These are phyloP conservation scores for Serendipita sp. DNA, from an alignment of 768 basidiomycete genomes.

Conservation along the genomic window DNA sequence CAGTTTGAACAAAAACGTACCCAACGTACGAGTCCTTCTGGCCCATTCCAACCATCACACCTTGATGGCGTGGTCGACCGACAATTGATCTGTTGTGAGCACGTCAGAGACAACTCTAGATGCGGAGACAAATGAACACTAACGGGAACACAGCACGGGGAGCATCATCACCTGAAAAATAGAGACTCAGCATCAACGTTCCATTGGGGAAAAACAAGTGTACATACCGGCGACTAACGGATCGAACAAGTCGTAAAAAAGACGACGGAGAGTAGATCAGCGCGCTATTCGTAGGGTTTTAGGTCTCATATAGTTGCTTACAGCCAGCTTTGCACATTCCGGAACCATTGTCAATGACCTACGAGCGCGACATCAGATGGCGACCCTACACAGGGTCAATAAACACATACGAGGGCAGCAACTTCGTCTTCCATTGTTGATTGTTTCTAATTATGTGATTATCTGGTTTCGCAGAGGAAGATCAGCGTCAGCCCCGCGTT, in stretches of 20 bases:
- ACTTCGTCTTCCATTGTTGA: conserved; percentile 20
- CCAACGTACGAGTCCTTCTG: conserved; percentile 67
- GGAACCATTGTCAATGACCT: conserved; percentile 23
- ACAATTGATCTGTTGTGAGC: conserved; percentile 36
- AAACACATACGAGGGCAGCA: conserved; percentile 19
- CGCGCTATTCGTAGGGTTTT: neutral
- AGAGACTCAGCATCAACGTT: neutral
- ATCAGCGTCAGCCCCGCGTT: too few relatives aligned
- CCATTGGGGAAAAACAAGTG: neutral
- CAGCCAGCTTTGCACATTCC: conserved; percentile 40
- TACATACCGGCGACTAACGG: conserved; percentile 14
- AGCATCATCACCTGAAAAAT: conserved; percentile 31
- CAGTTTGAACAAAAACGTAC: conserved; percentile 20
- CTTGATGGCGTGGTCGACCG: conserved; percentile 56
- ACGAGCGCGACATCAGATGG: neutral
- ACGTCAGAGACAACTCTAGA: neutral
- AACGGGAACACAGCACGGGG: conserved; percentile 37
- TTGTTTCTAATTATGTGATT: neutral
- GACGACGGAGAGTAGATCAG: conserved; percentile 1
- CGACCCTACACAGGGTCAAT: neutral
- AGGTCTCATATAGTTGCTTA: conserved; percentile 10
- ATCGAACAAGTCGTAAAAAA: neutral
- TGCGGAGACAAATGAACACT: conserved; percentile 13
- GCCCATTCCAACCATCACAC: conserved; percentile 66
- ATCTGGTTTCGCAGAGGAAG: too few relatives aligned